Conservation (phyloP, 371 early-diverging fungal genomes). For the Cokeromyces recurvatus region DNA sequence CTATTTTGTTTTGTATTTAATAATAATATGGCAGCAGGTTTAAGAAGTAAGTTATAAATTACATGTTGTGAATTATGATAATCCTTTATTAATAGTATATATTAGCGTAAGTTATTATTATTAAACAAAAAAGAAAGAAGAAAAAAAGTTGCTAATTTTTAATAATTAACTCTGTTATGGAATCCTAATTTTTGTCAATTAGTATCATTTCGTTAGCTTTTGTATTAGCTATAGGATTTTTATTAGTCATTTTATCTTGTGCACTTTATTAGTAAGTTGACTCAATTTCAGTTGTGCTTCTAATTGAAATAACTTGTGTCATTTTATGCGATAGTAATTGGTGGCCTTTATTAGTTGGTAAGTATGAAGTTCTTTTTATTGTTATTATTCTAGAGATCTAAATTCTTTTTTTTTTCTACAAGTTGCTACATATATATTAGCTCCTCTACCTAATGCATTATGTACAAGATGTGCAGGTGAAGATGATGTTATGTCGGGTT, state of each 20-base stretch:
- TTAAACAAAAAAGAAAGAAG: not conserved
- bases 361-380: not conserved
- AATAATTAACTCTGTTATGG: not conserved
- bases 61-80: not conserved
- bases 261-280: slow-evolving; percentile 75
- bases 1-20: too few species aligned
- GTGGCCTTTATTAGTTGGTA: slow-evolving; percentile 87
- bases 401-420: not conserved
- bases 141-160: not conserved
- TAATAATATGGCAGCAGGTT: too few species aligned
- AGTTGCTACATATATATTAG: slow-evolving; percentile 82
- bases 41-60: slow-evolving; percentile 14
- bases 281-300: not conserved
- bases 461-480: slow-evolving; percentile 72
- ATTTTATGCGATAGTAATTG: slow-evolving; percentile 66
- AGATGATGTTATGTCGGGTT: slow-evolving; percentile 75
- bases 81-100: not conserved
- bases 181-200: not conserved
- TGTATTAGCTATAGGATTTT: slow-evolving; percentile 83
- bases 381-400: not conserved
- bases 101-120: slow-evolving; percentile 3
- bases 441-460: slow-evolving; percentile 88
- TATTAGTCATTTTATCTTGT: slow-evolving; percentile 89
- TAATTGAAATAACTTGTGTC: not conserved
- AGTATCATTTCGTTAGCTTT: slow-evolving; percentile 81